Percentiles rank a stretch among this genome's conserved stretches.
Conservation (phyloP, 2,329 filamentous ascomycete species). For the Diaporthe amygdali region DNA sequence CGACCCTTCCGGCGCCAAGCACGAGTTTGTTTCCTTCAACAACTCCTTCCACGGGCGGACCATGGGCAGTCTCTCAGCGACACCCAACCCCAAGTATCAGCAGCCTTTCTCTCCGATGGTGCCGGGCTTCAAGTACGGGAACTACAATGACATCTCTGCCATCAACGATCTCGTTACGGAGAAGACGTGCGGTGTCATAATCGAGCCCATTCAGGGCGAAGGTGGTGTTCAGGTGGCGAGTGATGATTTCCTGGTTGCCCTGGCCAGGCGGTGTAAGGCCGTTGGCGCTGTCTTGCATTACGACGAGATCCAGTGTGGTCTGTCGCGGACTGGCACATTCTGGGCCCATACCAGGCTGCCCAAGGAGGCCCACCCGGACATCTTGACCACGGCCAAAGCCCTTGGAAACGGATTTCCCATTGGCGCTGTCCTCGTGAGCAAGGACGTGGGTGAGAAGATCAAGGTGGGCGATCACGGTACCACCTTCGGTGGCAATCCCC, state of each 20-base stretch:
- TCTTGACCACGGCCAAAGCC: slow-evolving; percentile 93
- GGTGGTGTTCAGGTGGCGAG: slow-evolving; percentile 87
- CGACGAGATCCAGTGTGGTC: slow-evolving; percentile 96
- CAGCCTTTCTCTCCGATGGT: slow-evolving; percentile 94
- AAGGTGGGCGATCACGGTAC: slow-evolving; percentile 82
- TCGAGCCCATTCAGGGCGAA: slow-evolving; percentile 97
- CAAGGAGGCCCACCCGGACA: slow-evolving; percentile 85
- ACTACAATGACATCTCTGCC: slow-evolving; percentile 79
- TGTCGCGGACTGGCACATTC: slow-evolving; percentile 83
- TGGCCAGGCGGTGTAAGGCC: slow-evolving; percentile 84
- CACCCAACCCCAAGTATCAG: slow-evolving; percentile 98
- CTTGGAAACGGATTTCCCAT: slow-evolving; percentile 97
- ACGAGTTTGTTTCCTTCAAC: slow-evolving; percentile 88
- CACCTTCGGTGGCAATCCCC: slow-evolving; percentile 91
- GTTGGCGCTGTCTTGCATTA: slow-evolving; percentile 91
- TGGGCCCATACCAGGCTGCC: slow-evolving; percentile 87
- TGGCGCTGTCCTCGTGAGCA: slow-evolving; percentile 73
- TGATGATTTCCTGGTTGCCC: slow-evolving; percentile 80
- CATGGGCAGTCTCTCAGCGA: slow-evolving; percentile 94
- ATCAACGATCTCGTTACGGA: slow-evolving; percentile 79
- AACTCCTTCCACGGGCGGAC: slow-evolving; percentile 96
- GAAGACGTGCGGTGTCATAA: slow-evolving; percentile 89
- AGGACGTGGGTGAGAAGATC: slow-evolving; percentile 69
- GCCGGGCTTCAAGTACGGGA: slow-evolving; percentile 87
- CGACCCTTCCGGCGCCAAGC: slow-evolving; percentile 74